Percentiles rank a stretch among this genome's conserved stretches.
Evolutionary conservation across 306 rosid genomes (phyloP).

Genomic region (Rosa rugosa): DNA sequence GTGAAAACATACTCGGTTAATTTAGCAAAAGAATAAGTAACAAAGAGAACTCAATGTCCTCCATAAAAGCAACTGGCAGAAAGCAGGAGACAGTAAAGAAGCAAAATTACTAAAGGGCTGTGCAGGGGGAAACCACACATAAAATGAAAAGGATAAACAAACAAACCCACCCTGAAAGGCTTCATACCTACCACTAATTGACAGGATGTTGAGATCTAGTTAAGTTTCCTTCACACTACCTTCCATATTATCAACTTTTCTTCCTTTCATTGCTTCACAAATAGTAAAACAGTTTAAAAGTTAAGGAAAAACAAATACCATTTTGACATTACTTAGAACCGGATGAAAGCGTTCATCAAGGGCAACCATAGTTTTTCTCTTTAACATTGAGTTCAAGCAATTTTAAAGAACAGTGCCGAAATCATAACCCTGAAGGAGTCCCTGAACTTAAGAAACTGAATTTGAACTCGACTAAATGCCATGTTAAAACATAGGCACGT

Average conservation of each 20-base stretch:
- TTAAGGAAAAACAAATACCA: background rate
- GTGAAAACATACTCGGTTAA: background rate
- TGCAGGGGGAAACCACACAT: background rate
- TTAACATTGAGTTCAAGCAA: background rate
- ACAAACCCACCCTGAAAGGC: background rate
- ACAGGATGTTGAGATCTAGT: background rate
- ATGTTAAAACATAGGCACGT: background rate
- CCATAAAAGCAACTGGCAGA: background rate
- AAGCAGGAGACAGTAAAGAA: background rate
- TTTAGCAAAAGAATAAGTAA: background rate
- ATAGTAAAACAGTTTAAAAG: background rate
- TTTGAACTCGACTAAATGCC: background rate
- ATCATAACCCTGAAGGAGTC: background rate
- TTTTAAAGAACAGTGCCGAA: background rate
- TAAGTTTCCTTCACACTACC: background rate
- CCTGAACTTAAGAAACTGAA: background rate
- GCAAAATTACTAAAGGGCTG: background rate
- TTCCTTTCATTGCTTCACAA: background rate
- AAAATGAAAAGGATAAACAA: background rate
- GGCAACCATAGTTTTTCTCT: background rate
- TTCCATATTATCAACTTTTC: background rate
- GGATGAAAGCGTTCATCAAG: background rate
- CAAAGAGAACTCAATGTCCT: background rate
- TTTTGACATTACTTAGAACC: background rate
- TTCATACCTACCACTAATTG: background rate